These are phyloP conservation scores for Eucalyptus regnans DNA, from an alignment of 345 rosid species.

Conservation along the genomic window DNA sequence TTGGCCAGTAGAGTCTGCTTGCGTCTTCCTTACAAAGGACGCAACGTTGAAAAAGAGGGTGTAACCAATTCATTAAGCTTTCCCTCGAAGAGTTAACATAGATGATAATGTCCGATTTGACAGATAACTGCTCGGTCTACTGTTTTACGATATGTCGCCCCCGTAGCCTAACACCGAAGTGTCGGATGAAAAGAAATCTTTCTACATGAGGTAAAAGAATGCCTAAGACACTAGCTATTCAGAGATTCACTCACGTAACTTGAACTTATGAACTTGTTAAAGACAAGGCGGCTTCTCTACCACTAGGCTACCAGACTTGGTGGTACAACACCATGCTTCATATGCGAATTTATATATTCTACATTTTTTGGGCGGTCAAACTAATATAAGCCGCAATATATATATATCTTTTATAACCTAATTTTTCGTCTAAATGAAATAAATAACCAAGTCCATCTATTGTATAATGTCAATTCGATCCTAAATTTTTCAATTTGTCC, in stretches of 20 bases:
- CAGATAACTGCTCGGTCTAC: not conserved
- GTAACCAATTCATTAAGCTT: not conserved
- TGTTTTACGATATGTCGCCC: not conserved
- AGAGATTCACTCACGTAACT: not conserved
- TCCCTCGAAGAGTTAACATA: not conserved
- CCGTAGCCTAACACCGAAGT: not conserved
- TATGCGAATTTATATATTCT: not conserved
- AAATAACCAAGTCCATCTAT: not conserved
- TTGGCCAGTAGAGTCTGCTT: not conserved
- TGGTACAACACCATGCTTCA: not conserved
- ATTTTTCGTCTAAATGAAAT: not conserved
- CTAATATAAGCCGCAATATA: not conserved
- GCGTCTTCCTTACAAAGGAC: not conserved
- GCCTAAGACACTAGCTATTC: not conserved
- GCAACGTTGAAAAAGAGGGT: not conserved
- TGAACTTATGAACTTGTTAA: not conserved
- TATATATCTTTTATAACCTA: not conserved
- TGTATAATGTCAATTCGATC: too few species aligned
- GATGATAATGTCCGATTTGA: not conserved
- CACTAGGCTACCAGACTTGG: not conserved
- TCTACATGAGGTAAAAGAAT: not conserved
- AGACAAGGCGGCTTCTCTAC: not conserved
- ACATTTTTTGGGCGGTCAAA: not conserved
- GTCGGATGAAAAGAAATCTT: not conserved
- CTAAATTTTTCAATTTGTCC: fast-evolving